phyloP scores from a whole-genome alignment of 2,329 filamentous ascomycete genomes.

The Chaetomiaceae sp. region DNA sequence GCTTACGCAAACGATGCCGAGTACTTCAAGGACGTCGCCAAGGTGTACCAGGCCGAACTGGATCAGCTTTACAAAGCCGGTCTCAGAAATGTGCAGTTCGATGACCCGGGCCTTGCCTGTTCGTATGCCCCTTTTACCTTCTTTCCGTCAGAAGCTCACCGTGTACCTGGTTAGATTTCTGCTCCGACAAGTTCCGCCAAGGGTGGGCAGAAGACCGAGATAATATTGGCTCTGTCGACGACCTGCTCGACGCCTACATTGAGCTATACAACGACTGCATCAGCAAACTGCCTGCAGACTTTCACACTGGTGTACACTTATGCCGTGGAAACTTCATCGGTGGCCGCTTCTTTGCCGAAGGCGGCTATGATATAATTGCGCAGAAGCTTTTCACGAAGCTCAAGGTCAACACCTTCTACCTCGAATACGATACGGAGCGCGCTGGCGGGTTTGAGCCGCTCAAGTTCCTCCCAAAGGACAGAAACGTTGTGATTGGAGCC shows the following conservation, averaged over 20 bases:
- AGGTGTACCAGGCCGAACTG: constrained; percentile 61
- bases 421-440: constrained; percentile 64
- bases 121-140: constrained; percentile 30
- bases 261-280: constrained; percentile 71
- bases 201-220: constrained; percentile 65
- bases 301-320: constrained; percentile 73
- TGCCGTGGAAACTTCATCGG: constrained; percentile 67
- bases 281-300: constrained; percentile 58
- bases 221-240: constrained; percentile 64
- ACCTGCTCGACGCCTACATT: constrained; percentile 72
- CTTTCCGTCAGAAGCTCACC: constrained; percentile 6
- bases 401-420: constrained; percentile 63
- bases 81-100: constrained; percentile 62
- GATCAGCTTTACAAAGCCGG: constrained; percentile 58
- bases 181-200: constrained; percentile 64
- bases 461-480: constrained; percentile 54
- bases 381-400: constrained; percentile 61
- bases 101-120: constrained; percentile 65
- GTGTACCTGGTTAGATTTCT: constrained; percentile 59
- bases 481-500: constrained; percentile 60
- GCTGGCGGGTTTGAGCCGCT: constrained; percentile 64
- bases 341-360: constrained; percentile 62
- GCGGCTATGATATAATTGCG: constrained; percentile 63
- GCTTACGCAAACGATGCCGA: constrained; percentile 55
- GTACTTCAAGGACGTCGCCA: constrained; percentile 62